These are phyloP conservation scores for Keithomyces neogunnii DNA, from an alignment of 2,329 filamentous ascomycete species.

Conservation along the genomic window DNA sequence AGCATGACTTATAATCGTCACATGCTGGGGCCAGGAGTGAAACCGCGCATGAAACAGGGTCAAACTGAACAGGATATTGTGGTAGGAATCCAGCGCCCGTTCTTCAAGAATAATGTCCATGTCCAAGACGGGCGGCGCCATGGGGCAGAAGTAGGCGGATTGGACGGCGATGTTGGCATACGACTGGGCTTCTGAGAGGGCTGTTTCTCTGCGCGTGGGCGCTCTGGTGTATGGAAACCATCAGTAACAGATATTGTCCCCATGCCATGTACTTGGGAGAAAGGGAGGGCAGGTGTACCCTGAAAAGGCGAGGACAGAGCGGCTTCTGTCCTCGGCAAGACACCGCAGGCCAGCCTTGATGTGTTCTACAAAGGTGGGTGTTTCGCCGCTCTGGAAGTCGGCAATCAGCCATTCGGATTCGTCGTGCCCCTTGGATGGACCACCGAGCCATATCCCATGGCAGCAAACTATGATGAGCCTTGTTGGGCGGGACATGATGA, in stretches of 20 bases:
- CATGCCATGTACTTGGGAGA: not conserved
- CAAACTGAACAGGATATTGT: conserved; percentile 74
- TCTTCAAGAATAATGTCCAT: conserved; percentile 50
- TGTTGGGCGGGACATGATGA: not conserved
- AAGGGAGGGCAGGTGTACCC: conserved; percentile 41
- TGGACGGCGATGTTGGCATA: conserved; percentile 47
- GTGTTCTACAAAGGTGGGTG: conserved; percentile 70
- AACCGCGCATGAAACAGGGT: conserved; percentile 34
- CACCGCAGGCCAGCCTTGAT: conserved; percentile 54
- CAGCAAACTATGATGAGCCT: conserved; percentile 75
- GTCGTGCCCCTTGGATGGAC: conserved; percentile 39
- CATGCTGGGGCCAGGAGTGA: conserved; percentile 41
- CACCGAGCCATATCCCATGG: conserved; percentile 68
- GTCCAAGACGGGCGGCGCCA: conserved; percentile 13
- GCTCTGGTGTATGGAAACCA: conserved; percentile 34
- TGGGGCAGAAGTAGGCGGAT: conserved; percentile 37
- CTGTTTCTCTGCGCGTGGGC: conserved; percentile 50
- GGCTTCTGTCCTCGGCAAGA: conserved; percentile 33
- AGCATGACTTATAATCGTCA: conserved; percentile 60
- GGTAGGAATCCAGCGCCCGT: conserved; percentile 73
- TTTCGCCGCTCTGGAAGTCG: conserved; percentile 69
- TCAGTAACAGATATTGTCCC: not conserved
- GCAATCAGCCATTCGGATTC: conserved; percentile 66
- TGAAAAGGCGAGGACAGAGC: conserved; percentile 58
- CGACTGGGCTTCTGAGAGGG: conserved; percentile 51